A percentile compares a stretch with the other conserved stretches of the same genome.
Conservation (phyloP, 1,284 basidiomycete genomes). For the Ceratorhiza oryzae-sativae region DNA sequence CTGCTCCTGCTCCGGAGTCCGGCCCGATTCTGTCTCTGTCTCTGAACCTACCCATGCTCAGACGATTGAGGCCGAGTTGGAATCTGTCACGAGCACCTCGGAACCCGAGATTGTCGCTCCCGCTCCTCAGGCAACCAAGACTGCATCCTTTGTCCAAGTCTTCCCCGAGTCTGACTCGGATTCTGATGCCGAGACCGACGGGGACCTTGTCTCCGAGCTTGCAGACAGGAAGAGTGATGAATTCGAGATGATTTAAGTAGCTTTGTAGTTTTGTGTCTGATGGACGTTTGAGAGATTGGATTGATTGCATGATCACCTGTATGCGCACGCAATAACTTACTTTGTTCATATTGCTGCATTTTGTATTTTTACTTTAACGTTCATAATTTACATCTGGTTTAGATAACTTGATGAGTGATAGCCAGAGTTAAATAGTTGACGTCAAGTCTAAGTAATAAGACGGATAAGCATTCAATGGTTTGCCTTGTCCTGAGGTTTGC, state of each 20-base stretch:
- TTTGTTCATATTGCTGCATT: neutral
- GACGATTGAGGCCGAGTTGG: neutral
- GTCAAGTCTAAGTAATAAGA: too few species aligned
- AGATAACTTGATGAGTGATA: too few species aligned
- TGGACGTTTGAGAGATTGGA: neutral
- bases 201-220: slow-evolving; percentile 3
- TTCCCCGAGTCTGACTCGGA: slow-evolving; percentile 30
- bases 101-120: neutral
- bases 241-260: slow-evolving; percentile 22
- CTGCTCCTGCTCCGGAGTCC: slow-evolving; percentile 1
- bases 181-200: neutral
- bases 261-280: slow-evolving; percentile 1
- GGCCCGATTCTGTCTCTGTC: neutral
- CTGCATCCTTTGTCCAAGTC: slow-evolving; percentile 8
- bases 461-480: too few species aligned
- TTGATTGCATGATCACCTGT: neutral
- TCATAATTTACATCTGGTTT: neutral
- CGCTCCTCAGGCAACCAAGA: neutral
- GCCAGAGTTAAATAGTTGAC: too few species aligned
- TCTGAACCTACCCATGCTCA: neutral
- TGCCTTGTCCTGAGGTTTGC: too few species aligned
- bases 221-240: slow-evolving; percentile 21
- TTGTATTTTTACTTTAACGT: slow-evolving; percentile 16
- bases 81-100: neutral
- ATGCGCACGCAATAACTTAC: slow-evolving; percentile 18